Conservation (phyloP, 2,329 filamentous ascomycete genomes). For the Capronia americana region DNA sequence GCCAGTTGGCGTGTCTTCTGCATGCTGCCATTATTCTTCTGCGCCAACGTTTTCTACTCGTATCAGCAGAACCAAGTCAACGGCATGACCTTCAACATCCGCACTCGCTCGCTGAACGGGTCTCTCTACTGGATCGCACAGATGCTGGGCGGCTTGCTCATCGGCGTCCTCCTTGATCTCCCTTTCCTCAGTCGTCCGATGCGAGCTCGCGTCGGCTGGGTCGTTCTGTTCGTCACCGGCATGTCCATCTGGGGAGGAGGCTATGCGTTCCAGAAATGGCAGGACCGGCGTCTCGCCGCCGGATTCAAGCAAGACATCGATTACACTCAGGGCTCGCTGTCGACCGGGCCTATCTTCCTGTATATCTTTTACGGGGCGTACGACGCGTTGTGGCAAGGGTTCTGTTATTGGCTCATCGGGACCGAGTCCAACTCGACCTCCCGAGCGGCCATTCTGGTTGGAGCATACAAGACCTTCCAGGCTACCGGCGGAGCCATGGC, state of each 20-base stretch:
- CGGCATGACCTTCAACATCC: slow-evolving; percentile 61
- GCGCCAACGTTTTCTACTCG: slow-evolving; percentile 72
- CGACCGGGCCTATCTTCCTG: slow-evolving; percentile 69
- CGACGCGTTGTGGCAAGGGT: slow-evolving; percentile 71
- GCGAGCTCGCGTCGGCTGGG: slow-evolving; percentile 57
- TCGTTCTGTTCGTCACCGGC: slow-evolving; percentile 55
- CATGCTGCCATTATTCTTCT: slow-evolving; percentile 75
- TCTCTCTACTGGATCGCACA: slow-evolving; percentile 64
- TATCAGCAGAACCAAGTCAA: slow-evolving; percentile 70
- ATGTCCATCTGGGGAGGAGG: slow-evolving; percentile 66
- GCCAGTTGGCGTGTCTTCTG: slow-evolving; percentile 62
- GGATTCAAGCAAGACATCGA: slow-evolving; percentile 56
- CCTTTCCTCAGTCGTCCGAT: slow-evolving; percentile 51
- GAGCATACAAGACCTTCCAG: slow-evolving; percentile 68
- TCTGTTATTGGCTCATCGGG: slow-evolving; percentile 67
- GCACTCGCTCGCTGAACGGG: slow-evolving; percentile 62
- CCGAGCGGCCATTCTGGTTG: slow-evolving; percentile 53
- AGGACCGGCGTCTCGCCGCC: slow-evolving; percentile 51
- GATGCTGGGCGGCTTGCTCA: slow-evolving; percentile 60
- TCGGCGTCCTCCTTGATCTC: slow-evolving; percentile 56
- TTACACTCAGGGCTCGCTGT: slow-evolving; percentile 56
- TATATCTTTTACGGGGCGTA: slow-evolving; percentile 75
- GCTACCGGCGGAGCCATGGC: slow-evolving; percentile 77
- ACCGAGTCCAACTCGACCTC: slow-evolving; percentile 53
- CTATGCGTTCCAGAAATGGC: slow-evolving; percentile 69